Conservation (phyloP, 2,329 filamentous ascomycete genomes). For the Exophiala sp. region DNA sequence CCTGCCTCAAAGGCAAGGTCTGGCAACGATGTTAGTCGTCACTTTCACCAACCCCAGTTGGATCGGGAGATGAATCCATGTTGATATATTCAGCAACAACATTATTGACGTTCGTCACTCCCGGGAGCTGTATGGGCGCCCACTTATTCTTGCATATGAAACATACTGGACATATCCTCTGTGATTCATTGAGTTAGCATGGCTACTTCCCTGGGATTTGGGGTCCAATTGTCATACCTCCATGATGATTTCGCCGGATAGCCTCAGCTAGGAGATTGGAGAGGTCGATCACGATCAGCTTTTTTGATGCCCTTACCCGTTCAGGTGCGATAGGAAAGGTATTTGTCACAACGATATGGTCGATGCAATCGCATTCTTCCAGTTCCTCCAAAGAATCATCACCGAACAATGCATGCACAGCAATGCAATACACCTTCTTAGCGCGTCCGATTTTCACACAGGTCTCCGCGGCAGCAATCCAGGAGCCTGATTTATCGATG, state of each 20-base stretch:
- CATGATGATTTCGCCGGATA: constrained; percentile 93
- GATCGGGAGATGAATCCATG: neutral
- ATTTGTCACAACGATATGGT: constrained; percentile 92
- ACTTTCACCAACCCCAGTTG: no score
- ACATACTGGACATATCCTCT: constrained; percentile 53
- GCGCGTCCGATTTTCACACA: constrained; percentile 89
- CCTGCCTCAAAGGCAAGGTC: no score
- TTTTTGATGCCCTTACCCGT: constrained; percentile 66
- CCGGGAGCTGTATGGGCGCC: neutral
- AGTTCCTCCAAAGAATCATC: constrained; percentile 85
- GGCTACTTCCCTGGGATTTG: constrained; percentile 29
- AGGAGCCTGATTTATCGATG: constrained; percentile 95
- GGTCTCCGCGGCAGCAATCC: constrained; percentile 89
- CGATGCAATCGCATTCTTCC: constrained; percentile 88
- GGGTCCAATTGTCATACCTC: constrained; percentile 69
- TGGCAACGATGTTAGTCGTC: no score
- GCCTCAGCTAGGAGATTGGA: constrained; percentile 85
- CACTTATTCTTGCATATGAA: constrained; percentile 56
- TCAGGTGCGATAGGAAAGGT: constrained; percentile 86
- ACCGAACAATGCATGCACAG: constrained; percentile 92
- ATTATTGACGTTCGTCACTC: no score
- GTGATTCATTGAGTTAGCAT: constrained; percentile 26
- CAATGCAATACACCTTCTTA: constrained; percentile 95
- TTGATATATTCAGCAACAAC: neutral
- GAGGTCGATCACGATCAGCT: constrained; percentile 85